Percentiles rank a stretch among this genome's conserved stretches.
These are phyloP conservation scores for Penicillium thymicola DNA, from an alignment of 2,329 filamentous ascomycete genomes.

Conservation along the genomic window DNA sequence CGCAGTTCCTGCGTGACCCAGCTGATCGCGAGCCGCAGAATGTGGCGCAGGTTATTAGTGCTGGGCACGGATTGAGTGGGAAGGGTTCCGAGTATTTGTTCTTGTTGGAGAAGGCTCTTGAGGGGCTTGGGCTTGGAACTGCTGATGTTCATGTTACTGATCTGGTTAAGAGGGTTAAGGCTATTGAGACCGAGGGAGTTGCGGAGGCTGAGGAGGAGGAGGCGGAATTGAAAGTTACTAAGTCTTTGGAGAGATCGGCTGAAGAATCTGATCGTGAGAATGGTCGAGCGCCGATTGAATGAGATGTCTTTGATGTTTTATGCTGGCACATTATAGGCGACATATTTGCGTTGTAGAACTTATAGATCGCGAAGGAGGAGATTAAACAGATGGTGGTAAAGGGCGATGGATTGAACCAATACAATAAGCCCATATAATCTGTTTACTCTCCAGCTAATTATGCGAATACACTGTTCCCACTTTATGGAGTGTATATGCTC, in stretches of 20 bases:
- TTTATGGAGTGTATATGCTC: neutral
- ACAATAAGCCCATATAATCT: neutral
- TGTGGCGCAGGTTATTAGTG: conserved; percentile 76
- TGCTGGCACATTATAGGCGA: neutral
- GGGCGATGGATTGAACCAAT: neutral
- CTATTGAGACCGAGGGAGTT: conserved; percentile 50
- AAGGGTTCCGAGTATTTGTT: conserved; percentile 88
- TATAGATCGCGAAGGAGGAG: neutral
- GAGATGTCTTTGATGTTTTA: neutral
- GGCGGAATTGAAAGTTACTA: conserved; percentile 29
- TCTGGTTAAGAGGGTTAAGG: conserved; percentile 68
- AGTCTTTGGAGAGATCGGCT: conserved; percentile 20
- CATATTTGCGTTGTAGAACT: neutral
- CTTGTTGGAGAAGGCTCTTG: conserved; percentile 70
- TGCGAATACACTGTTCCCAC: neutral
- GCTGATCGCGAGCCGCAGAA: conserved; percentile 67
- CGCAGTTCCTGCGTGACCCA: conserved; percentile 68
- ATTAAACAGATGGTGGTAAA: neutral
- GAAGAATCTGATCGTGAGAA: conserved; percentile 10
- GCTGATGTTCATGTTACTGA: conserved; percentile 82
- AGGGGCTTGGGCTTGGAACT: conserved; percentile 69
- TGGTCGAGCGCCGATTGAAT: conserved; percentile 17
- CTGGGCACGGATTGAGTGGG: conserved; percentile 77
- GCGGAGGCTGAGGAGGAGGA: conserved; percentile 32
- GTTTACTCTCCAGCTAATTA: neutral